phyloP scores from a whole-genome alignment of 2,329 filamentous ascomycete species.

The Botryosphaeria agaves region DNA sequence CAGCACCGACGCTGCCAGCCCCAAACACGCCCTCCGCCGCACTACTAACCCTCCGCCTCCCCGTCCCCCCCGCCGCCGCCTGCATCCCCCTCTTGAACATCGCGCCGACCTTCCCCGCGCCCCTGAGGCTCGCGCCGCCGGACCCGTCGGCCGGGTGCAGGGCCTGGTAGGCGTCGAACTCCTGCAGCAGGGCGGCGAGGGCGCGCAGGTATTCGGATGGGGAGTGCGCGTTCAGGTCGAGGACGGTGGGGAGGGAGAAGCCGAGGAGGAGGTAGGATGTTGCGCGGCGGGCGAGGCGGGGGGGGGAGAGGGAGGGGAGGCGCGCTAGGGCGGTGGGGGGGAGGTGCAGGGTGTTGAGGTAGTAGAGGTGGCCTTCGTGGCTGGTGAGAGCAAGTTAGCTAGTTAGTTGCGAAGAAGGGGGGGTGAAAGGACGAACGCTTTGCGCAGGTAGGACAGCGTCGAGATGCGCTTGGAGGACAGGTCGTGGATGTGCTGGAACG shows the following conservation, averaged over 20 bases:
- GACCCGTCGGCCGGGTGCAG: constrained; percentile 64
- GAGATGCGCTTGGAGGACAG: constrained; percentile 83
- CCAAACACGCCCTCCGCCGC: constrained; percentile 42
- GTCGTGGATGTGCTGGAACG: constrained; percentile 61
- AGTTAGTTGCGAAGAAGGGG: neutral
- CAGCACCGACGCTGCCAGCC: constrained; percentile 24
- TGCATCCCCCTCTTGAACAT: constrained; percentile 32
- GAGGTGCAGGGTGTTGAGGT: constrained; percentile 96
- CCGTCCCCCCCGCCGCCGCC: constrained; percentile 16
- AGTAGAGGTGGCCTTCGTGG: constrained; percentile 87
- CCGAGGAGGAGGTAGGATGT: constrained; percentile 90
- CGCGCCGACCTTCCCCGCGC: constrained; percentile 50
- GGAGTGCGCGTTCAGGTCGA: constrained; percentile 70
- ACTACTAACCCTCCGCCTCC: constrained; percentile 34
- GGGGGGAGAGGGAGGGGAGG: constrained; percentile 71
- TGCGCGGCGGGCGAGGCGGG: constrained; percentile 74
- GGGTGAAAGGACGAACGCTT: constrained; percentile 48
- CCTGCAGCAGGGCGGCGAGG: constrained; percentile 66
- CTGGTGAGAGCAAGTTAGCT: constrained; percentile 24
- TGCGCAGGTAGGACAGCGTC: constrained; percentile 80
- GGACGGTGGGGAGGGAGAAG: constrained; percentile 66
- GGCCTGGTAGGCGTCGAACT: constrained; percentile 89
- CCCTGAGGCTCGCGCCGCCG: constrained; percentile 49
- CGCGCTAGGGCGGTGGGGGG: constrained; percentile 62
- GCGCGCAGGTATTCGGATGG: constrained; percentile 75